A percentile compares a stretch with the other conserved stretches of the same genome.
phyloP scores from a whole-genome alignment of 805 yeast genomes.

The Metschnikowia corniflorae region DNA sequence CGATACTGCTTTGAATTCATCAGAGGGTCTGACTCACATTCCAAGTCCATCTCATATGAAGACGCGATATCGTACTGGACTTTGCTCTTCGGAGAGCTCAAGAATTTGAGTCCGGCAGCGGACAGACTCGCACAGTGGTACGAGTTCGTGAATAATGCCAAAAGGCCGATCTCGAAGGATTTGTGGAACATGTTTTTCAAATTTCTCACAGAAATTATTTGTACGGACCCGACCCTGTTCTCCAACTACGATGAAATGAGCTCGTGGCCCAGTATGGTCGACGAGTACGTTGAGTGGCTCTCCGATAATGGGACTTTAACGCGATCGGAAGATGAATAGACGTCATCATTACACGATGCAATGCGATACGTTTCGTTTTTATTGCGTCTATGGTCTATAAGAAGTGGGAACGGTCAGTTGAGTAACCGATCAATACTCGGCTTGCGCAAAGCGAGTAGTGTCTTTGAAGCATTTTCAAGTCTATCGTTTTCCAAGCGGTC shows the following conservation, averaged over 20 bases:
- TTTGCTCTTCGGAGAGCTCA: slow-evolving; percentile 44
- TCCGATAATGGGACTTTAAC: slow-evolving; percentile 28
- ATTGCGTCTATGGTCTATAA: no score
- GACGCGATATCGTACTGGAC: slow-evolving; percentile 77
- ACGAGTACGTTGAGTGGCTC: slow-evolving; percentile 69
- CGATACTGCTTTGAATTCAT: slow-evolving; percentile 66
- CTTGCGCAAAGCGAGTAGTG: slow-evolving; percentile 38
- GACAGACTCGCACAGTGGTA: slow-evolving; percentile 54
- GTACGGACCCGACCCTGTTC: slow-evolving; percentile 46
- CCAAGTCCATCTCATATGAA: slow-evolving; percentile 51
- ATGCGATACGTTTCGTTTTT: no score
- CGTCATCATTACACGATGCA: no score
- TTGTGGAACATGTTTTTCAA: slow-evolving; percentile 82
- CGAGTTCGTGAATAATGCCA: slow-evolving; percentile 45
- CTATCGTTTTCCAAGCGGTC: slow-evolving; percentile 12
- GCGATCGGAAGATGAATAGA: no score
- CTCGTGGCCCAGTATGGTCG: slow-evolving; percentile 91
- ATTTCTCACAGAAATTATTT: slow-evolving; percentile 51
- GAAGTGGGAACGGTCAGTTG: no score
- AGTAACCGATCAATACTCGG: slow-evolving; percentile 40
- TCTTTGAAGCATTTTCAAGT: slow-evolving; percentile 34
- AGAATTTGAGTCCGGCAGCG: neutral
- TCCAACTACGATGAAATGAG: slow-evolving; percentile 68
- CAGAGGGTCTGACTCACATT: slow-evolving; percentile 50
- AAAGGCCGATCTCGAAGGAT: slow-evolving; percentile 59